Percentiles rank a stretch among this genome's conserved stretches.
Evolutionary conservation across 139 green algal species (phyloP).

Genomic region (Chlorella sp.): DNA sequence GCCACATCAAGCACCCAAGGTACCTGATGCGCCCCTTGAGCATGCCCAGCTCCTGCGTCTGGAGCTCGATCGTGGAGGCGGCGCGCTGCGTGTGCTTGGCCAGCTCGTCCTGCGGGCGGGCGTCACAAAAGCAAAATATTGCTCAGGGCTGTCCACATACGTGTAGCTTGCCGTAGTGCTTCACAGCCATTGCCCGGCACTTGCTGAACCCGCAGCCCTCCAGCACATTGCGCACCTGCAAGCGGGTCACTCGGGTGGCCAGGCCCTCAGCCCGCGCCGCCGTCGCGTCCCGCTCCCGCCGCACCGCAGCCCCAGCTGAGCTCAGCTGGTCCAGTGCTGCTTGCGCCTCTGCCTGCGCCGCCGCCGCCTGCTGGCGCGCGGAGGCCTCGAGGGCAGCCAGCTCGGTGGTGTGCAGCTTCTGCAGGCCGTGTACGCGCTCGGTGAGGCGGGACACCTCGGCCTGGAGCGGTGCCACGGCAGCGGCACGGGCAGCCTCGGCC

Average conservation of each 20-base stretch:
- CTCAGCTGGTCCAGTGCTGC: neutral
- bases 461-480: conserved; percentile 36
- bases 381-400: neutral
- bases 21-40: conserved; percentile 22
- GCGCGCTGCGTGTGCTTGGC: conserved; percentile 24
- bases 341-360: conserved; percentile 14
- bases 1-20: neutral
- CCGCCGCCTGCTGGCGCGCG: conserved; percentile 10
- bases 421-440: conserved; percentile 41
- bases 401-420: conserved; percentile 20
- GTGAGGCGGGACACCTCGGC: conserved; percentile 35
- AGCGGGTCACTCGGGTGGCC: neutral
- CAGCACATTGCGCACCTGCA: conserved; percentile 7
- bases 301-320: neutral
- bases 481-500: conserved; percentile 8
- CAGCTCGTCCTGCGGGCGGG: conserved; percentile 24
- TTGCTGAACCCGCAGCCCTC: too few species aligned
- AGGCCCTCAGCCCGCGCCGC: neutral
- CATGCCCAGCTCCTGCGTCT: conserved; percentile 11
- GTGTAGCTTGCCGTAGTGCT: too few species aligned
- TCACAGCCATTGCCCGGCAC: too few species aligned
- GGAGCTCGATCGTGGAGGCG: conserved; percentile 11
- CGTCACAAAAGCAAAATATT: neutral
- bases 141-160: neutral
- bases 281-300: conserved; percentile 4